Percentiles rank a stretch among this genome's conserved stretches.
Evolutionary conservation across 23 red algal species (phyloP).

Genomic region (Gracilaria vermiculophylla): DNA sequence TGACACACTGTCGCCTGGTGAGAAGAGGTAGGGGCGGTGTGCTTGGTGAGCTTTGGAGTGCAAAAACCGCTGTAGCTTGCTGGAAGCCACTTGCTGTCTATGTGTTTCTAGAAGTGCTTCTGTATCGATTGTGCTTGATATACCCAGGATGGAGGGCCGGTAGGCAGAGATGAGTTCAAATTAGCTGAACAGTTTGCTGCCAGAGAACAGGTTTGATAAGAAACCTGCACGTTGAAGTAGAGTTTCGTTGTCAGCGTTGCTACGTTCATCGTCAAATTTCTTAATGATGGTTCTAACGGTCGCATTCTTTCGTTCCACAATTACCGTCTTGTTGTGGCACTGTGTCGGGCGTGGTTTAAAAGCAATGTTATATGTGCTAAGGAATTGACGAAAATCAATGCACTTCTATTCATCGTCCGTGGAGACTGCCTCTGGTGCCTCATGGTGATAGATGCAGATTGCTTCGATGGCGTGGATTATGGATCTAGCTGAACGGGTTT

Average conservation of each 20-base stretch:
- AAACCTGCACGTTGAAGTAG: not conserved
- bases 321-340: slow-evolving; percentile 17
- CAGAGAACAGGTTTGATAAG: slow-evolving; percentile 32
- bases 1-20: not conserved
- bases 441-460: slow-evolving; percentile 29
- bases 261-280: slow-evolving; percentile 19
- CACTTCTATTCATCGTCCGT: slow-evolving; percentile 29
- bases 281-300: not conserved
- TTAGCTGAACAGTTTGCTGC: not conserved
- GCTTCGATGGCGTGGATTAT: slow-evolving; percentile 9
- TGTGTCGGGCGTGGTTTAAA: slow-evolving; percentile 32
- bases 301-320: slow-evolving; percentile 11
- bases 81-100: not conserved
- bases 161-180: slow-evolving; percentile 31
- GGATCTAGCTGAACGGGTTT: no score
- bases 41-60: not conserved
- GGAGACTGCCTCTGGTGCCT: not conserved
- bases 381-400: not conserved
- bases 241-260: not conserved
- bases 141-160: not conserved
- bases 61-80: not conserved
- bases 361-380: not conserved
- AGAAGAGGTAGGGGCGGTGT: not conserved
- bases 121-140: not conserved
- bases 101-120: not conserved